phyloP scores from a whole-genome alignment of 352 stramenopile species.

The Phytophthora cactorum region DNA sequence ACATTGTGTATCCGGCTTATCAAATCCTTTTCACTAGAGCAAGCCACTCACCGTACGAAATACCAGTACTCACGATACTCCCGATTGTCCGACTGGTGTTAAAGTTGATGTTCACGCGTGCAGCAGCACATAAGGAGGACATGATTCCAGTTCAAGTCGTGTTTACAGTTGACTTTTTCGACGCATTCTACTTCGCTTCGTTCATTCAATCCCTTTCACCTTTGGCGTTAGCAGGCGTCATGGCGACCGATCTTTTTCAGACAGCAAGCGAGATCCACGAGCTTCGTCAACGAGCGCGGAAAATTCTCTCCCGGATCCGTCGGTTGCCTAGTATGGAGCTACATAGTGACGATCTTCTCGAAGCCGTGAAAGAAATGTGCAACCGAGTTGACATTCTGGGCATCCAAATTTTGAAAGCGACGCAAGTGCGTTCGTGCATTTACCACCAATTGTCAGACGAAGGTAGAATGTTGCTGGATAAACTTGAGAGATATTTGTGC shows the following conservation, averaged over 20 bases:
- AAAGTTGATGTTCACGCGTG: constrained; percentile 13
- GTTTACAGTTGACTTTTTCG: constrained; percentile 29
- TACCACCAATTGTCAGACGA: constrained; percentile 9
- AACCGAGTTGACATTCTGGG: not conserved
- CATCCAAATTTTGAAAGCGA: not conserved
- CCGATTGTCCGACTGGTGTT: constrained; percentile 11
- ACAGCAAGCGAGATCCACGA: constrained; percentile 13
- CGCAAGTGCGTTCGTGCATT: constrained; percentile 22
- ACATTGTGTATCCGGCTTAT: constrained; percentile 23
- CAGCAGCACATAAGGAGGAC: constrained; percentile 22
- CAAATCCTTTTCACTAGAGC: constrained; percentile 24
- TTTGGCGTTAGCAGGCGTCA: not conserved
- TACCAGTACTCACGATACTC: constrained; percentile 20
- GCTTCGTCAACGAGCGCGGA: constrained; percentile 7
- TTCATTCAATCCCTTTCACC: constrained; percentile 21
- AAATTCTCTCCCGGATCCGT: constrained; percentile 4
- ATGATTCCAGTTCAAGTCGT: constrained; percentile 28
- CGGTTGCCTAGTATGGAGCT: not conserved
- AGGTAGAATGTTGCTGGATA: not conserved
- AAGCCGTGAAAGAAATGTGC: not conserved
- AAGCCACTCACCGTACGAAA: constrained; percentile 14
- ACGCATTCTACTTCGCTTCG: constrained; percentile 21
- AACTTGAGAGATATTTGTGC: not conserved
- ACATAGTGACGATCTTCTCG: not conserved
- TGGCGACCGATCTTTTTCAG: constrained; percentile 12